These are phyloP conservation scores for Phytophthora hybrid DNA, from an alignment of 352 stramenopile genomes.

Conservation along the genomic window DNA sequence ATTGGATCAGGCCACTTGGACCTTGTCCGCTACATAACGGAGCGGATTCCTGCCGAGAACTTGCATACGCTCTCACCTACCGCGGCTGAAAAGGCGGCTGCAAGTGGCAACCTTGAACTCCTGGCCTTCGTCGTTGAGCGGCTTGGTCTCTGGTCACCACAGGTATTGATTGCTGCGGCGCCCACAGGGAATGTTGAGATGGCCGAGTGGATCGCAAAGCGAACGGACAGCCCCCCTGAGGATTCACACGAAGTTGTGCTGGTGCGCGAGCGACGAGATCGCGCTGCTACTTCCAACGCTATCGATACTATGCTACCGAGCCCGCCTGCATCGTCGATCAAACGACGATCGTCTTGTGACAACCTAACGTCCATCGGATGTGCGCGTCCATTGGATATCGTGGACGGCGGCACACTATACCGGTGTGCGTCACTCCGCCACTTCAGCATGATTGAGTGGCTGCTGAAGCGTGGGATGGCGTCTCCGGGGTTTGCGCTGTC, in stretches of 20 bases:
- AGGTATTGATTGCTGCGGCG: slow-evolving; percentile 36
- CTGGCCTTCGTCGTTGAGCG: slow-evolving; percentile 42
- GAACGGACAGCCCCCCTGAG: slow-evolving; percentile 5
- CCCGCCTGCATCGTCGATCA: slow-evolving; percentile 16
- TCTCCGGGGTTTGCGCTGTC: slow-evolving; percentile 31
- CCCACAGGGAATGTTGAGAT: slow-evolving; percentile 42
- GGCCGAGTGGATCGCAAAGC: slow-evolving; percentile 41
- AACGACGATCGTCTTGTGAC: slow-evolving; percentile 34
- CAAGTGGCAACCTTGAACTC: slow-evolving; percentile 37
- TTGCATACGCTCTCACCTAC: slow-evolving; percentile 21
- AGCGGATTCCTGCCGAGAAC: slow-evolving; percentile 25
- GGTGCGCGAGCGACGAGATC: slow-evolving; percentile 22
- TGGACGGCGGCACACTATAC: slow-evolving; percentile 39
- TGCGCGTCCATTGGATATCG: slow-evolving; percentile 27
- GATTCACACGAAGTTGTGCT: slow-evolving; percentile 11
- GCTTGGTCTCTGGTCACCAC: slow-evolving; percentile 41
- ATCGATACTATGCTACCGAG: slow-evolving; percentile 20
- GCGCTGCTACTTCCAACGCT: slow-evolving; percentile 28
- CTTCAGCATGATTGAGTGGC: slow-evolving; percentile 46
- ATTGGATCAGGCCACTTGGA: slow-evolving; percentile 44
- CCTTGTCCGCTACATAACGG: slow-evolving; percentile 42
- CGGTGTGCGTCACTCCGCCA: slow-evolving; percentile 23
- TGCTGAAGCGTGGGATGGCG: slow-evolving; percentile 29
- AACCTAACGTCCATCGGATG: slow-evolving; percentile 20
- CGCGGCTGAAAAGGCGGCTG: slow-evolving; percentile 39